A percentile compares a stretch with the other conserved stretches of the same genome.
Evolutionary conservation across 306 rosid genomes (phyloP).

Genomic region (Trifolium pratense): DNA sequence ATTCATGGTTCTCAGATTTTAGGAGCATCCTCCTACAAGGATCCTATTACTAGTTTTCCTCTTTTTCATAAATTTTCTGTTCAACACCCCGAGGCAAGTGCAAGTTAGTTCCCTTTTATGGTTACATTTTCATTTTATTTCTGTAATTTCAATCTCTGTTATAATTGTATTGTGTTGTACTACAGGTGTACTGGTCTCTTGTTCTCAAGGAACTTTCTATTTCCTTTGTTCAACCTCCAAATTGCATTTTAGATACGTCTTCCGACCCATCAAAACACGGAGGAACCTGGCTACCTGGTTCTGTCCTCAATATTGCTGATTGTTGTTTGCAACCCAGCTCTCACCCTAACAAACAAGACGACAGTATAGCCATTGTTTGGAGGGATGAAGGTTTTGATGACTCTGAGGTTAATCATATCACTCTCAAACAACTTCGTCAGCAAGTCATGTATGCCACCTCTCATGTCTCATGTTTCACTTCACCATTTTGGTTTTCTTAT

Average conservation of each 20-base stretch:
- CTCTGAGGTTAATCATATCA: constrained; percentile 54
- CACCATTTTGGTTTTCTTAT: not conserved
- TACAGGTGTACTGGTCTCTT: constrained; percentile 81
- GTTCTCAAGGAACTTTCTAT: constrained; percentile 70
- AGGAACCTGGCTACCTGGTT: constrained; percentile 77
- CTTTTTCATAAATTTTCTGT: constrained; percentile 65
- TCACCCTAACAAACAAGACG: constrained; percentile 61
- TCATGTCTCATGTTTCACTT: constrained; percentile 22
- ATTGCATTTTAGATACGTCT: constrained; percentile 62
- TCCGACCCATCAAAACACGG: constrained; percentile 57
- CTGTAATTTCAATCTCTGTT: not conserved
- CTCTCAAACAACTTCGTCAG: constrained; percentile 71
- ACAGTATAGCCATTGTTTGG: constrained; percentile 73
- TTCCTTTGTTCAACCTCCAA: constrained; percentile 61
- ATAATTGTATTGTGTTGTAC: not conserved
- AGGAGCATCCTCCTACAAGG: constrained; percentile 67
- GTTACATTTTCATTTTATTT: not conserved
- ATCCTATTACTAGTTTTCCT: constrained; percentile 72
- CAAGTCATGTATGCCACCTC: constrained; percentile 70
- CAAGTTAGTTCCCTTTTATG: not conserved
- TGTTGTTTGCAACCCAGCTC: constrained; percentile 68
- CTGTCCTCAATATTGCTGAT: constrained; percentile 77
- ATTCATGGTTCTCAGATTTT: constrained; percentile 62
- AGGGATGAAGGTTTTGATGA: constrained; percentile 75
- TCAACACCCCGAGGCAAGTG: constrained; percentile 65